Evolutionary conservation across 148 eudicot genomes (phyloP).

Genomic region (Rhododendron ovatum): DNA sequence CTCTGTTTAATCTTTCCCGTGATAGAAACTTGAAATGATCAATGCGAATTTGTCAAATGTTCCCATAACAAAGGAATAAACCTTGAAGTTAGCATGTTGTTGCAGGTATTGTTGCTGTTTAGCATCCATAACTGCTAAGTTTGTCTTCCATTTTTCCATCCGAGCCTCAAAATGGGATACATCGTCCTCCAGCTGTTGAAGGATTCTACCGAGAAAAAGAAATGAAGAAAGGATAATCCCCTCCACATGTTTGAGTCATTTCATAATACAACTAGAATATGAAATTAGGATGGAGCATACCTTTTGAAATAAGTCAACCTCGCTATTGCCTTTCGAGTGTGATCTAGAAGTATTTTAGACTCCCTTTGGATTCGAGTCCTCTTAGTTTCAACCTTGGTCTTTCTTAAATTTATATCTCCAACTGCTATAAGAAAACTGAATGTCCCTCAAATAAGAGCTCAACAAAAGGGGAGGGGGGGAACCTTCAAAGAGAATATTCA

Average conservation of each 20-base stretch:
- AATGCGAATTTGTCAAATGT: background rate
- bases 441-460: constrained; percentile 11
- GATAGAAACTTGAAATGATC: background rate
- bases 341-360: constrained; percentile 77
- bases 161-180: constrained; percentile 70
- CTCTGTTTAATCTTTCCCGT: background rate
- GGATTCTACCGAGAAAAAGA: constrained; percentile 42
- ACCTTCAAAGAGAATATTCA: background rate
- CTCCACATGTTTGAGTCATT: background rate
- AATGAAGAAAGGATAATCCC: background rate
- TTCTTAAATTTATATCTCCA: constrained; percentile 71
- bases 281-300: constrained; percentile 17
- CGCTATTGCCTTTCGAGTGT: constrained; percentile 72
- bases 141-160: constrained; percentile 71
- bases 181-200: constrained; percentile 80
- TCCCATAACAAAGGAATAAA: constrained; percentile 13
- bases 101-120: constrained; percentile 80
- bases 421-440: constrained; percentile 79
- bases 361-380: constrained; percentile 76
- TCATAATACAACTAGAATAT: background rate
- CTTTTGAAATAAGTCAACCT: constrained; percentile 81
- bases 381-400: constrained; percentile 76
- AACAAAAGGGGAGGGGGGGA: background rate
- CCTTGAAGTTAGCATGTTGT: constrained; percentile 79
- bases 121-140: constrained; percentile 62